Percentiles rank a stretch among this genome's conserved stretches.
Evolutionary conservation across 2,329 filamentous ascomycete species (phyloP).

Genomic region (Aspergillus sp.): DNA sequence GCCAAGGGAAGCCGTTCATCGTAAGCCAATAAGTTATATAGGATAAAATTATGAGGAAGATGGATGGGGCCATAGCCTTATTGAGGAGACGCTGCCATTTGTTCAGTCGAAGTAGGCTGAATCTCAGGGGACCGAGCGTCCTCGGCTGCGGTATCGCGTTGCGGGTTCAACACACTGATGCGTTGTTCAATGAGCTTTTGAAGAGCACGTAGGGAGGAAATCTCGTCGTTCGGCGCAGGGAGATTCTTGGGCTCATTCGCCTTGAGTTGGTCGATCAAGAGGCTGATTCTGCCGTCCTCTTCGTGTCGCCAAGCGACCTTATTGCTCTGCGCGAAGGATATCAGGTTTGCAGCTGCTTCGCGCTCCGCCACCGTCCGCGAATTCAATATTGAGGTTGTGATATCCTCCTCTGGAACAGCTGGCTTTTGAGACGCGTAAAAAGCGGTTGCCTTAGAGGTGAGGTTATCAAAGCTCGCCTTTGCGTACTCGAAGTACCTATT

Average conservation of each 20-base stretch:
- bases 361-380: conserved; percentile 30
- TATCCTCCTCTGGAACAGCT: conserved; percentile 16
- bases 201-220: conserved; percentile 30
- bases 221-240: conserved; percentile 28
- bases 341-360: conserved; percentile 33
- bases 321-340: conserved; percentile 27
- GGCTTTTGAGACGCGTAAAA: conserved; percentile 30
- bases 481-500: conserved; percentile 27
- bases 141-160: background rate
- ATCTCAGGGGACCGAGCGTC: background rate
- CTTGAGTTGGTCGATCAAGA: conserved; percentile 34
- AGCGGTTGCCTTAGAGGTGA: conserved; percentile 24
- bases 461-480: conserved; percentile 24
- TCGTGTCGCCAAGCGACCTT: conserved; percentile 8
- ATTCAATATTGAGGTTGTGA: conserved; percentile 21
- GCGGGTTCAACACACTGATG: conserved; percentile 22
- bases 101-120: background rate
- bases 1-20: conserved; percentile 4
- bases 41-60: background rate
- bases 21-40: background rate
- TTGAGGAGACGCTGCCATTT: background rate
- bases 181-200: conserved; percentile 33
- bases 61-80: background rate
- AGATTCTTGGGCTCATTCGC: conserved; percentile 26
- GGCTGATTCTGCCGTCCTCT: conserved; percentile 22